Base-by-base conservation (phyloP, 2,329 filamentous ascomycete species). In the Canariomyces notabilis region DNA sequence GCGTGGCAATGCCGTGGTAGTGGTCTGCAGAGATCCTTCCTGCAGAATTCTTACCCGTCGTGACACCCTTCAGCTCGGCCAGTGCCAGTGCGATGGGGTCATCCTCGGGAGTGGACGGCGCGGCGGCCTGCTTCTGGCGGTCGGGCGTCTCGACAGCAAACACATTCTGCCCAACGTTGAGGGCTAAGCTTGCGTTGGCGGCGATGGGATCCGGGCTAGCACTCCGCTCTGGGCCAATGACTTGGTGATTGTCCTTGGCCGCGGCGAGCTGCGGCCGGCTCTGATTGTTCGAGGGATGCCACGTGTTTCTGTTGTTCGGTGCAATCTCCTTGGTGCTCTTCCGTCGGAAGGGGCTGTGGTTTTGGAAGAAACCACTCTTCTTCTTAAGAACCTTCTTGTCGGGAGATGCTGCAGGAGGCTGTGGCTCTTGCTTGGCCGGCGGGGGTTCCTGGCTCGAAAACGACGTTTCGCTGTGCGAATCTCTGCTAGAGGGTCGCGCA, bases 81-180 rank as follows among this genome's bases (percentile, higher is more conserved):
- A 98, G 75, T 19, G 93, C 94, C 57, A 87, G 79, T 3, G 91
- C 93, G 61, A 98, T 95, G 0, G 93, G 93, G 59, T 98, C 93
- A 14, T 89, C 84, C 21, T 87, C 83, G 26, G 75, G 68, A 4
- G 67, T 63, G 45, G 63, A 73, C 56, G 62, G 61, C 38, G 60
- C 65, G 23, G 62, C 66, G 5, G 47, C 37, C 34, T 73, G 72
- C 35, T 66, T 74, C 52, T 75, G 75, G 54, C 75, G 77, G 49
- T 91, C 87, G 0, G 88, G 84, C 7, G 85, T 85, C 11, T 87
- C 85, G 8, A 98, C 91, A 46, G 95, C 83, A 59, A 98, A 95
- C 9, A 98, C 89, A 59, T 98, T 98, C 59, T 94, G 89, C 6
- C 93, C 93, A 44, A 98, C 80, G 59, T 96, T 96, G 21, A 98